Base-by-base conservation (phyloP, 2,329 filamentous ascomycete species). In the Botrytis deweyae region DNA sequence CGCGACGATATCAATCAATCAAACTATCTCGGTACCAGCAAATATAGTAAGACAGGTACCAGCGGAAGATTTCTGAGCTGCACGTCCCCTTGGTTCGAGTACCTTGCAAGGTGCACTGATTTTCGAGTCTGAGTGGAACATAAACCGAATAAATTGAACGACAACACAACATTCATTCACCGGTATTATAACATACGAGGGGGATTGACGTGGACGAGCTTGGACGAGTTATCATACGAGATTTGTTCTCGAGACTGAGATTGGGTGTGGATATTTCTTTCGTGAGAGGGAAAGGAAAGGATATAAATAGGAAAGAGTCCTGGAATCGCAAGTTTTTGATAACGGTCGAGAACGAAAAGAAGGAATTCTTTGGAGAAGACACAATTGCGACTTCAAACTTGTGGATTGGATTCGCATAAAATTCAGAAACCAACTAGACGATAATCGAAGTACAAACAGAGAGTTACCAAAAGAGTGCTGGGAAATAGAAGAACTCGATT, bases 141-240 rank as follows among this genome's bases (percentile, higher is more conserved):
- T 49, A n/a, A 29, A n/a, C 12, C 14, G 16, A n/a, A 52, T 55
- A 38, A 29, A 55, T 33, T 33, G 46, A 67, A 38, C 65, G 52
- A 70, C 67, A 70, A 46, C 67, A 42, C 67, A 36, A 70, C 38
- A 62, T 63, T 62, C 14, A 68, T 68, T 62, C 67, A 59, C 67
- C 46, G 22, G 22, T 9, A 40, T 70, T 12, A 3, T 44, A 58
- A 62, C 67, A 42, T 46, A 58, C 67, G 29, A 61, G 55, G 44
- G 14, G 7, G 6, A 20, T 67, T 67, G 25, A 67, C 46, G 65
- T 67, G 65, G 46, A 38, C 65, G 25, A 67, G 65, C 49, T 55
- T 67, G 65, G 46, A 52, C 65, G 33, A 55, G 65, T 67, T 55
- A 55, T 38, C 46, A 46, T 67, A 67, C 65, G 46, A n/a, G 62